Base-by-base conservation (phyloP, 305 asterid genomes). In the Solanum hybrid region DNA sequence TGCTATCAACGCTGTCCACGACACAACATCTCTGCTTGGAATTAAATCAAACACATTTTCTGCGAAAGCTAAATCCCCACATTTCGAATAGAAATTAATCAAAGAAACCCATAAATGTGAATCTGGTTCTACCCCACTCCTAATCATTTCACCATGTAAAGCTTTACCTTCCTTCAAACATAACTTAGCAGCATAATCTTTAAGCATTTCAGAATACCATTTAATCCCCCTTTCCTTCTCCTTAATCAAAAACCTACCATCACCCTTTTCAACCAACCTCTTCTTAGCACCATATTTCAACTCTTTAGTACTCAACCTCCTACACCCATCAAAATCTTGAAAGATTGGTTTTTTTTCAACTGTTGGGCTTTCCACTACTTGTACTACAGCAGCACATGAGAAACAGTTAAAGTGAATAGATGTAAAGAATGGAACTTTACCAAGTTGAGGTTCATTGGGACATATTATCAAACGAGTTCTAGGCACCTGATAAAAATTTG, bases 1-100 rank as follows among this genome's bases (percentile, higher is more conserved):
- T 2, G 97, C 92, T 90, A 97, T 94, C 92, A 97, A 89, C 84
- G 95, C 93, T 46, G 98, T 97, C 99, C 99, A 97, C 0, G 96
- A 90, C 79, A 96, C 97, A 88, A 95, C 98, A 79, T 97, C 96
- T 92, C 93, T 95, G 40, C 83, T 36, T 0, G 95, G 94, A 95
- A 95, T 94, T 88, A 94, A 90, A 90, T 95, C 95, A 28, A 97
- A 93, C 74, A 92, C 96, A 20, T 88, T 81, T 34, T 91, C 80
- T 0, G 95, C 95, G 64, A 36, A 83, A 87, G 29, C 89, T 88
- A 97, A 90, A 35, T 93, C 93, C 90, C 97, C 94, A 74, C 97
- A 96, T 89, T 97, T 96, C 14, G 94, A 94, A 88, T 97, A 97
- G 46, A 96, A 95, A 73, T 95, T 97, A 71, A 97, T 95, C 91